phyloP scores from a whole-genome alignment of 1,139 yeast species.

The Suhomyces anneliseae region DNA sequence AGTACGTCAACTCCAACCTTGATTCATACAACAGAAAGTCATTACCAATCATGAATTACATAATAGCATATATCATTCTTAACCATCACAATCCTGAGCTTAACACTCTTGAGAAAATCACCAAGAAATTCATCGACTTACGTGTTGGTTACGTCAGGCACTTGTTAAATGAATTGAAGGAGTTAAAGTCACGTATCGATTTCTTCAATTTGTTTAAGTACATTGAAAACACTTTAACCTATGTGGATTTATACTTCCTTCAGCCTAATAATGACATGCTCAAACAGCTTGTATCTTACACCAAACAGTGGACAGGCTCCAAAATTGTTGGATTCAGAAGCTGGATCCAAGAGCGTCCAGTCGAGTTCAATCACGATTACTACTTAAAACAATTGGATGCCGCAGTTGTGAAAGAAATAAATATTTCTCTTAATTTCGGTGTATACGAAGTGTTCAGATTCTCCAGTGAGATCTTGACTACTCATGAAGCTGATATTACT shows the following conservation, averaged over 20 bases:
- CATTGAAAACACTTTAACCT: slow-evolving; percentile 37
- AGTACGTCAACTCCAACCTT: slow-evolving; percentile 12
- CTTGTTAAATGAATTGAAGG: slow-evolving; percentile 1
- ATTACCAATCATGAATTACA: slow-evolving; percentile 35
- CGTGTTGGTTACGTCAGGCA: slow-evolving; percentile 15
- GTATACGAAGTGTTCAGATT: slow-evolving; percentile 13
- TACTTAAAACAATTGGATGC: slow-evolving; percentile 8
- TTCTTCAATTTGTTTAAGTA: slow-evolving; percentile 31
- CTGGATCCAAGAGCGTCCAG: slow-evolving; percentile 26
- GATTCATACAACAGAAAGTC: slow-evolving; percentile 22
- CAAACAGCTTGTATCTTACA: slow-evolving; percentile 18
- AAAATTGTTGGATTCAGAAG: slow-evolving; percentile 30
- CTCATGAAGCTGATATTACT: slow-evolving; percentile 7
- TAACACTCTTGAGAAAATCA: slow-evolving; percentile 21
- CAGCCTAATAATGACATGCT: slow-evolving; percentile 21
- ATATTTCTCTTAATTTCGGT: slow-evolving; percentile 3
- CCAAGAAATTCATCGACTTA: slow-evolving; percentile 26
- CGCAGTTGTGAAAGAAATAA: slow-evolving; percentile 5
- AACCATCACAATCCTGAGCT: slow-evolving; percentile 20
- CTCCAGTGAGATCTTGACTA: slow-evolving; percentile 3
- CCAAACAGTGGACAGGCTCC: slow-evolving; percentile 31
- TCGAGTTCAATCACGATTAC: slow-evolving; percentile 11
- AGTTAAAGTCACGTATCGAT: slow-evolving; percentile 16
- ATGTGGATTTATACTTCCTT: slow-evolving; percentile 27
- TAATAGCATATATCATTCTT: slow-evolving; percentile 35